phyloP scores from a whole-genome alignment of 352 stramenopile genomes.

The Phytophthora sansomeana region DNA sequence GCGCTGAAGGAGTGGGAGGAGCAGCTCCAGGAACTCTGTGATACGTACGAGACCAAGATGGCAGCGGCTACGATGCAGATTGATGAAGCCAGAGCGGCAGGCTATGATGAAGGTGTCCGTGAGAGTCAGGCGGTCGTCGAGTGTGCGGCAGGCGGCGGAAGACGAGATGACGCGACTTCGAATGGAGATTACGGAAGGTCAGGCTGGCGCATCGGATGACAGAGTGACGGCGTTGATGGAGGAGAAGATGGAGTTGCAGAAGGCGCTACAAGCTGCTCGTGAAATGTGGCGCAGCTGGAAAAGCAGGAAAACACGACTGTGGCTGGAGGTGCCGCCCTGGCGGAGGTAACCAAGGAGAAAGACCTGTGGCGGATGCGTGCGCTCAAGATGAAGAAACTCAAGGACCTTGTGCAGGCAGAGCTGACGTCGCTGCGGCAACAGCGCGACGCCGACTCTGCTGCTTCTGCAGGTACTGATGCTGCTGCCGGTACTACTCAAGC shows the following conservation, averaged over 20 bases:
- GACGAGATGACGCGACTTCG: slow-evolving; percentile 44
- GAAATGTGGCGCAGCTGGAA: slow-evolving; percentile 36
- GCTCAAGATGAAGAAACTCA: slow-evolving; percentile 89
- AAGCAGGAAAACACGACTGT: slow-evolving; percentile 6
- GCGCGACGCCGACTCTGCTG: slow-evolving; percentile 22
- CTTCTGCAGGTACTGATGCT: slow-evolving; percentile 5
- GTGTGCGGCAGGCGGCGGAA: slow-evolving; percentile 59
- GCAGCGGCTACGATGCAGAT: slow-evolving; percentile 74
- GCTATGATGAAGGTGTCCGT: slow-evolving; percentile 79
- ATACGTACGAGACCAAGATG: slow-evolving; percentile 82
- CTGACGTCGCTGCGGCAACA: slow-evolving; percentile 53
- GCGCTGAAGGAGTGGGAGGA: slow-evolving; percentile 59
- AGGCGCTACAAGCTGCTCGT: slow-evolving; percentile 27
- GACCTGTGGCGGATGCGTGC: slow-evolving; percentile 83
- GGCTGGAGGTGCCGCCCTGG: slow-evolving; percentile 15
- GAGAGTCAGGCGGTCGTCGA: slow-evolving; percentile 80
- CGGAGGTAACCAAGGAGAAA: slow-evolving; percentile 57
- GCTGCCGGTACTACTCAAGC: not conserved
- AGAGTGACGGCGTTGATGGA: slow-evolving; percentile 31
- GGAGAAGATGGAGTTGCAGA: slow-evolving; percentile 41
- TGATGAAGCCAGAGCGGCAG: slow-evolving; percentile 67
- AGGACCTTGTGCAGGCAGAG: slow-evolving; percentile 71
- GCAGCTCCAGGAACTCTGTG: slow-evolving; percentile 71
- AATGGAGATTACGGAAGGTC: slow-evolving; percentile 28
- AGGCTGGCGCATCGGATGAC: not conserved